These are phyloP conservation scores for Porcisia hertigi DNA, from an alignment of 208 protist genomes.

Conservation along the genomic window DNA sequence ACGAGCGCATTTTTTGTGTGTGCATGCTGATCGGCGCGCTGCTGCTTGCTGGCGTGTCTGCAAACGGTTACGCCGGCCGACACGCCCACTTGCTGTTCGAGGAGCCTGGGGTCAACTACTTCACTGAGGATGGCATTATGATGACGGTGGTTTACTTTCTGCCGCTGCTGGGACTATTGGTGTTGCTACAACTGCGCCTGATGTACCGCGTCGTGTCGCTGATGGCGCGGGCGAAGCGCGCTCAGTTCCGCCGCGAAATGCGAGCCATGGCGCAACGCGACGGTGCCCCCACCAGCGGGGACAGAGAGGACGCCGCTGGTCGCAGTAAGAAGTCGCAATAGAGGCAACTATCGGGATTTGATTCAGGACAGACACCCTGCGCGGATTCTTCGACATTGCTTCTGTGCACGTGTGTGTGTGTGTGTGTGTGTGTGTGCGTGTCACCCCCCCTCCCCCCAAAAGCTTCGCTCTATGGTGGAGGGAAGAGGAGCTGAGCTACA, in stretches of 20 bases:
- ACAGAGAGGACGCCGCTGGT: background rate
- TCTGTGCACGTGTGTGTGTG: background rate
- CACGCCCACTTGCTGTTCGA: slow-evolving; percentile 37
- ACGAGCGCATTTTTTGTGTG: slow-evolving; percentile 42
- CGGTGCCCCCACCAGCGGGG: too few relatives aligned
- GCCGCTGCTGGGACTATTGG: slow-evolving; percentile 54
- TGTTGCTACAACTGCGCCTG: slow-evolving; percentile 40
- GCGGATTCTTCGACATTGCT: background rate
- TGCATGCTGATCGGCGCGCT: slow-evolving; percentile 17
- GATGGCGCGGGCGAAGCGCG: slow-evolving; percentile 29
- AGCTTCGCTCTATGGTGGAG: background rate
- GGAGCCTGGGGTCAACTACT: slow-evolving; percentile 66
- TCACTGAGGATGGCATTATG: slow-evolving; percentile 70
- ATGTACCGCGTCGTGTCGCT: slow-evolving; percentile 36
- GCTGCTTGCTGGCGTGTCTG: slow-evolving; percentile 29
- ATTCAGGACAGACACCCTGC: background rate
- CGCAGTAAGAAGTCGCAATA: slow-evolving; percentile 22
- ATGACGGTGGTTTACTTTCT: slow-evolving; percentile 54
- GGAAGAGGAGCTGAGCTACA: background rate
- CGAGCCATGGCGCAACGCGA: slow-evolving; percentile 9
- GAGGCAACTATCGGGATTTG: background rate
- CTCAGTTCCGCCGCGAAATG: slow-evolving; percentile 18
- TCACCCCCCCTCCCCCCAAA: background rate
- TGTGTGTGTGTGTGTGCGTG: background rate
- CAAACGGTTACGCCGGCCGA: slow-evolving; percentile 19